Evolutionary conservation across 495 filamentous ascomycete genomes (phyloP).

Genomic region (Hypoxylon trugodes): DNA sequence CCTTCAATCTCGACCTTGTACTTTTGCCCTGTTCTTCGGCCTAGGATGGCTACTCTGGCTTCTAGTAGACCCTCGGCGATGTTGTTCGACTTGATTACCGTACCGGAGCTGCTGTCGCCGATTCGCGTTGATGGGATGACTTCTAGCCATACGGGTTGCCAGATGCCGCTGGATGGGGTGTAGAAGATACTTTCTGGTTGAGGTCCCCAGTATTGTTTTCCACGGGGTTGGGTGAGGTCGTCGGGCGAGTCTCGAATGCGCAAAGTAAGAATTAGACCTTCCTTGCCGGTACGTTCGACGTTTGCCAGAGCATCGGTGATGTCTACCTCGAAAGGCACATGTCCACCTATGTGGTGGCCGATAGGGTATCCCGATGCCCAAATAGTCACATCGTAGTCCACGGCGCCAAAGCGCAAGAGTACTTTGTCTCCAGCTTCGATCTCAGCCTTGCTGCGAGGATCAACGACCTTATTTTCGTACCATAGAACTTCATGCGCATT

Average conservation of each 20-base stretch:
- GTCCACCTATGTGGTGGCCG: slow-evolving; percentile 64
- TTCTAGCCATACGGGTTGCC: slow-evolving; percentile 71
- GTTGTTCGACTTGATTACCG: slow-evolving; percentile 43
- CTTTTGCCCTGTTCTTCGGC: slow-evolving; percentile 38
- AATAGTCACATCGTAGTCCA: slow-evolving; percentile 68
- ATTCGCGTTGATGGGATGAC: slow-evolving; percentile 54
- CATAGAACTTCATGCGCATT: slow-evolving; percentile 67
- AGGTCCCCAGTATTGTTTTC: slow-evolving; percentile 55
- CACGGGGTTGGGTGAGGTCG: slow-evolving; percentile 59
- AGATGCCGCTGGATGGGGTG: slow-evolving; percentile 68
- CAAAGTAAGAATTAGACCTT: slow-evolving; percentile 32
- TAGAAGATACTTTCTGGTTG: slow-evolving; percentile 69
- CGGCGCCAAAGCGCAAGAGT: slow-evolving; percentile 66
- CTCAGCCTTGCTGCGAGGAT: slow-evolving; percentile 52
- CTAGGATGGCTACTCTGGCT: slow-evolving; percentile 38
- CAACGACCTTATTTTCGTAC: slow-evolving; percentile 62
- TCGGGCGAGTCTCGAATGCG: slow-evolving; percentile 56
- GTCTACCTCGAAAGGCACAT: slow-evolving; percentile 66
- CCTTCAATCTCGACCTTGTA: slow-evolving; percentile 47
- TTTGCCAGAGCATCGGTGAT: slow-evolving; percentile 58
- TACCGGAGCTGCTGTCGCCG: slow-evolving; percentile 44
- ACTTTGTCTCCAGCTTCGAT: slow-evolving; percentile 49
- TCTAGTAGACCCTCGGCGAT: slow-evolving; percentile 40
- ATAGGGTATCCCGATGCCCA: slow-evolving; percentile 63
- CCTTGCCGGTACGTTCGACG: slow-evolving; percentile 39